These are phyloP conservation scores for Ogataea wickerhamii DNA, from an alignment of 805 yeast species.

Conservation along the genomic window DNA sequence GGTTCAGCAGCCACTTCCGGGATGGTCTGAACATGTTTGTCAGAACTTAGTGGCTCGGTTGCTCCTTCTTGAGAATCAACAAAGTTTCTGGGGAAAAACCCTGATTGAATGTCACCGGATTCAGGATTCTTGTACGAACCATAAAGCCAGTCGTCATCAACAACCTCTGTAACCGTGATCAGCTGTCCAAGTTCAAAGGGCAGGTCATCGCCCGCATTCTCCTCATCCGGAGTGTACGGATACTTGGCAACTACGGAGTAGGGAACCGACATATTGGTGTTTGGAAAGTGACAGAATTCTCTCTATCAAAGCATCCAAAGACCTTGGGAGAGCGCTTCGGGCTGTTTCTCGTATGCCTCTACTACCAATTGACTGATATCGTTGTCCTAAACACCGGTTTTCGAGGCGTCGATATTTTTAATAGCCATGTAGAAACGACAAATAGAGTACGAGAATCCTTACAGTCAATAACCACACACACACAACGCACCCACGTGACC, in stretches of 20 bases:
- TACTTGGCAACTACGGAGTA: constrained; percentile 29
- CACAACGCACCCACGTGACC: no score
- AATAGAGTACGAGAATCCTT: no score
- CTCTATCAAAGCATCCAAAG: no score
- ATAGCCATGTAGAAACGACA: no score
- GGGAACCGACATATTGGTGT: constrained; percentile 22
- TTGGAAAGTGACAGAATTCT: no score
- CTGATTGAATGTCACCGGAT: constrained; percentile 48
- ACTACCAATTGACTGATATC: no score
- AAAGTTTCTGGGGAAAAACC: constrained; percentile 86
- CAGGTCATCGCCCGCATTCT: constrained; percentile 82
- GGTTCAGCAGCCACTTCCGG: constrained; percentile 2
- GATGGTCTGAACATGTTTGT: constrained; percentile 3
- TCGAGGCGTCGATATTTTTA: no score
- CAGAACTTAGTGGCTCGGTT: constrained; percentile 3
- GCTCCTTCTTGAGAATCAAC: constrained; percentile 42
- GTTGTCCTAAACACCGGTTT: no score
- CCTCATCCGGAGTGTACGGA: constrained; percentile 33
- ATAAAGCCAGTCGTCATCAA: constrained; percentile 88
- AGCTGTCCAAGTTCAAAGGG: constrained; percentile 62
- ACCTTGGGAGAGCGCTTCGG: no score
- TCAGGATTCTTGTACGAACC: constrained; percentile 52
- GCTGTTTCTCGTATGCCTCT: no score
- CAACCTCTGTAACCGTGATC: constrained; percentile 72
- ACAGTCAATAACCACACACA: no score